Percentiles rank a stretch among this genome's conserved stretches.
These are phyloP conservation scores for Aspergillus bertholletiae DNA, from an alignment of 495 filamentous ascomycete genomes.

Conservation along the genomic window DNA sequence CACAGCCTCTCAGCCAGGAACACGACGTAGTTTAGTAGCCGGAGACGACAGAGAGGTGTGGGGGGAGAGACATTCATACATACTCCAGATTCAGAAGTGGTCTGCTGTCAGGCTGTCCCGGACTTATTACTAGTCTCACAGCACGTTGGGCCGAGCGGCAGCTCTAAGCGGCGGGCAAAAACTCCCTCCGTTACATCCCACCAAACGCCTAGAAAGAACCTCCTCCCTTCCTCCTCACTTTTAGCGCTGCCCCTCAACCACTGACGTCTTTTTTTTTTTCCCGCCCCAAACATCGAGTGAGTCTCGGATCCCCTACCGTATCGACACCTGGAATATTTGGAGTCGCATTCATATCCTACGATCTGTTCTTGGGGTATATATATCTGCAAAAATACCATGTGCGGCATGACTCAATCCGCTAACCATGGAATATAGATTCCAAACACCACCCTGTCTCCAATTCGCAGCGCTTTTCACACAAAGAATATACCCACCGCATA, in stretches of 20 bases:
- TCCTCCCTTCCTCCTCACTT: neutral
- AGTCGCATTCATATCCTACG: neutral
- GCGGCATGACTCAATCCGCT: neutral
- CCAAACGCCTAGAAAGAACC: neutral
- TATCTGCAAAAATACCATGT: neutral
- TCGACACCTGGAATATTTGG: neutral
- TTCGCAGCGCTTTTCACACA: neutral
- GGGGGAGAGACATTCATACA: conserved; percentile 5
- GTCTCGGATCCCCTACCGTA: neutral
- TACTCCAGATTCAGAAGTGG: neutral
- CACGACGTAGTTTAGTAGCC: neutral
- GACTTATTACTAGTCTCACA: neutral
- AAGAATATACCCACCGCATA: neutral
- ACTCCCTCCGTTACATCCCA: conserved; percentile 4
- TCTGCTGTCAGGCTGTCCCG: neutral
- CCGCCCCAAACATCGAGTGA: neutral
- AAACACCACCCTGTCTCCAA: neutral
- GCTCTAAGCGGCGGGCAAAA: conserved; percentile 7
- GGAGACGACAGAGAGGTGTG: conserved; percentile 2
- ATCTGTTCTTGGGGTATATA: neutral
- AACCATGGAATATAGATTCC: neutral
- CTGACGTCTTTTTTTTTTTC: no score
- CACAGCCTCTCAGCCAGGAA: neutral
- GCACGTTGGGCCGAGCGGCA: conserved; percentile 5
- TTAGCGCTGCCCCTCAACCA: neutral